Base-by-base conservation (phyloP, 108 stramenopile genomes). In the Asterionellopsis glacialis region DNA sequence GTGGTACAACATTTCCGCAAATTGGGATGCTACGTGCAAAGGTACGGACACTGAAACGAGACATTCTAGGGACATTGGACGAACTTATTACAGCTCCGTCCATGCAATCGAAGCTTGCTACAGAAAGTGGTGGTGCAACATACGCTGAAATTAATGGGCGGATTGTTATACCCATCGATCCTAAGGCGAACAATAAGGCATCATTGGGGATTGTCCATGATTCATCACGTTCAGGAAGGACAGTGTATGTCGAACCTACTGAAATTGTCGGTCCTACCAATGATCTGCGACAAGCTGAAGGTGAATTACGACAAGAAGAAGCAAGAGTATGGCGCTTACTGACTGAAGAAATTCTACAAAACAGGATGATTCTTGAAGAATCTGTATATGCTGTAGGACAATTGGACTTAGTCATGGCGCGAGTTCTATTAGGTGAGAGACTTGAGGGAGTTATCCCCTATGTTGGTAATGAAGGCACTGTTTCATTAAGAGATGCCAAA, bases 211-310 rank as follows among this genome's bases (percentile, higher is more conserved):
- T 97, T 45, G 91, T 95, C 11, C 96, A 95, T 65, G 94, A 93
- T 63, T 80, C 78, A 9, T 80, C 79, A 38, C 70, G 93, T 12
- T 90, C 87, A 22, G 96, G 94, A n/a, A 84, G 85, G 63, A 97
- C 96, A 14, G 75, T 87, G 13, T 97, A 93, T 64, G 91, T 97
- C 19, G 96, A 97, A 73, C 96, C 94, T 12, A 71, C 73, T n/a
- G 85, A 87, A 54, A 69, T 91, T 27, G 84, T 94, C 14, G 88
- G 85, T 25, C 86, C 87, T 7, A 95, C 96, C 48, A 97, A 97
- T 63, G 96, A 95, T 60, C 55, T 94, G 50, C 73, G 82, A 15
- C 79, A 85, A 54, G 72, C 71, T 19, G 84, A 85, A 68, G 69
- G 67, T 25, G 83, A 85, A 49, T 69, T 93, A 22, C 71, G 77